These are phyloP conservation scores for Penicillium taxi DNA, from an alignment of 495 filamentous ascomycete species.

Conservation along the genomic window DNA sequence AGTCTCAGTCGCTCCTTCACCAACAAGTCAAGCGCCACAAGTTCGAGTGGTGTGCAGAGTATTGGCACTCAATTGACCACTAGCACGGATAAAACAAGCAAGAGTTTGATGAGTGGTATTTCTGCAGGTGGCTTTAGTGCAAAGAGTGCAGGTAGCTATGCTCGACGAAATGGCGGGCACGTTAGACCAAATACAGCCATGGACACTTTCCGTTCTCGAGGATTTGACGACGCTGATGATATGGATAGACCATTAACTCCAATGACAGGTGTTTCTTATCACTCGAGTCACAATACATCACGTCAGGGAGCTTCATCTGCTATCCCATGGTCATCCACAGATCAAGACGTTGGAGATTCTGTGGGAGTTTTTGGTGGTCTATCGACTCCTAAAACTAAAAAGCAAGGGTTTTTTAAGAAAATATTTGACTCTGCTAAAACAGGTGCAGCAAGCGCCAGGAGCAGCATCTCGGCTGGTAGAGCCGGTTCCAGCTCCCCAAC, in stretches of 20 bases:
- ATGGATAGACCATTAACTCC: slow-evolving; percentile 57
- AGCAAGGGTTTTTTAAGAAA: slow-evolving; percentile 92
- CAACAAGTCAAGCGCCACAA: slow-evolving; percentile 77
- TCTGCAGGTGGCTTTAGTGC: slow-evolving; percentile 89
- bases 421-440: slow-evolving; percentile 94
- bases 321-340: slow-evolving; percentile 37
- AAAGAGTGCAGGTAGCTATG: slow-evolving; percentile 89
- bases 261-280: slow-evolving; percentile 69
- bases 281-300: slow-evolving; percentile 72
- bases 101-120: slow-evolving; percentile 84
- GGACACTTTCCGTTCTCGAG: slow-evolving; percentile 34
- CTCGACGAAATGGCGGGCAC: slow-evolving; percentile 49
- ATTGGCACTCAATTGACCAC: slow-evolving; percentile 63
- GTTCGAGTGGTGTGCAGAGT: slow-evolving; percentile 59
- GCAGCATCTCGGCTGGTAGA: slow-evolving; percentile 66
- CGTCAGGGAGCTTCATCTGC: slow-evolving; percentile 42
- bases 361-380: slow-evolving; percentile 64
- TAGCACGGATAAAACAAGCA: slow-evolving; percentile 68
- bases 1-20: slow-evolving; percentile 70
- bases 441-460: slow-evolving; percentile 79
- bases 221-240: slow-evolving; percentile 38
- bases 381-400: slow-evolving; percentile 81
- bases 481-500: slow-evolving; percentile 41
- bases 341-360: slow-evolving; percentile 36
- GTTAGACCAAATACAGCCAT: slow-evolving; percentile 47